Percentiles rank a stretch among this genome's conserved stretches.
These are phyloP conservation scores for Coccomyxa sp. DNA, from an alignment of 139 green algal genomes.

Conservation along the genomic window DNA sequence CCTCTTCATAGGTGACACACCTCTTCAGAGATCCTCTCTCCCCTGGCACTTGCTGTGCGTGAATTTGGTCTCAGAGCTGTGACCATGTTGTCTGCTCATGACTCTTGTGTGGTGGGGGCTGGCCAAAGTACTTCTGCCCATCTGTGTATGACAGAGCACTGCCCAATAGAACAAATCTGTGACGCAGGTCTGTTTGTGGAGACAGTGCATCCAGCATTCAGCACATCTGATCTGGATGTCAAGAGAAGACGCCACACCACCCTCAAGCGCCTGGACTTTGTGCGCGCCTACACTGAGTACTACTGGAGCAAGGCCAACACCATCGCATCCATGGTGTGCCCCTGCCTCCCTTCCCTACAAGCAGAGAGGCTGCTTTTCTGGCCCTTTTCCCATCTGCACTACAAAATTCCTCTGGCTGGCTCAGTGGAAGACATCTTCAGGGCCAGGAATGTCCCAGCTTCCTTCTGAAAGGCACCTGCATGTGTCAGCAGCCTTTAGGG, in stretches of 20 bases:
- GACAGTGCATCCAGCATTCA: background rate
- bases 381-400: too few relatives aligned
- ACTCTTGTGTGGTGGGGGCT: background rate
- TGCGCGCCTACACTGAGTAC: constrained; percentile 8
- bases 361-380: too few relatives aligned
- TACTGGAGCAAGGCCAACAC: background rate
- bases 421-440: too few relatives aligned
- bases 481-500: too few relatives aligned
- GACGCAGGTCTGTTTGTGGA: background rate
- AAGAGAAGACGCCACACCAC: background rate
- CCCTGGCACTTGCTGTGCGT: background rate
- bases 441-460: too few relatives aligned
- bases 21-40: background rate
- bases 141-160: too few relatives aligned
- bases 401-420: too few relatives aligned
- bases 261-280: constrained; percentile 17
- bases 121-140: too few relatives aligned
- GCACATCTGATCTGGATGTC: background rate
- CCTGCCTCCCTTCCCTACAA: background rate
- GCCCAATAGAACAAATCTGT: background rate
- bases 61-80: background rate
- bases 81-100: background rate
- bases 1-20: background rate
- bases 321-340: background rate
- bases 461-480: too few relatives aligned